Percentiles rank a stretch among this genome's conserved stretches.
Conservation (phyloP, 2,329 filamentous ascomycete species). For the Aspergillus oerlinghausenensis region DNA sequence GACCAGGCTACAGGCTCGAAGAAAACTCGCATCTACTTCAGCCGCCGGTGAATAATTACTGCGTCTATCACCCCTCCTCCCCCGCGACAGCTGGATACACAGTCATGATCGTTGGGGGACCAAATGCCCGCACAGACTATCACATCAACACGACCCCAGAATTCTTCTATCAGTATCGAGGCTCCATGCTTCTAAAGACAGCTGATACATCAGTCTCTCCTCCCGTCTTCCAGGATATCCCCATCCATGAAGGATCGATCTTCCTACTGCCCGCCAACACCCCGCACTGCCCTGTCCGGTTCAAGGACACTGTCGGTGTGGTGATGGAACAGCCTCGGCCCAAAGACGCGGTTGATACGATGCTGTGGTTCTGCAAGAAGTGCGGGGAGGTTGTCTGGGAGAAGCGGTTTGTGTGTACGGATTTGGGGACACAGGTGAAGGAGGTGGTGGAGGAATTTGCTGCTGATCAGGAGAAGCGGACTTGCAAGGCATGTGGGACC, state of each 20-base stretch:
- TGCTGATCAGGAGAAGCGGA: conserved; percentile 63
- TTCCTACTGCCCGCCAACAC: conserved; percentile 90
- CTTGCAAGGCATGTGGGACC: conserved; percentile 70
- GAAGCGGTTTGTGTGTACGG: conserved; percentile 78
- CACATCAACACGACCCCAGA: conserved; percentile 96
- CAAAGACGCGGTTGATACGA: conserved; percentile 63
- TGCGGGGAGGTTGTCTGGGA: conserved; percentile 77
- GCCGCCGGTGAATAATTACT: conserved; percentile 96
- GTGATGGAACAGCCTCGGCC: conserved; percentile 85
- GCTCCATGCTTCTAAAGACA: conserved; percentile 88
- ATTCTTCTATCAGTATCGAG: conserved; percentile 97
- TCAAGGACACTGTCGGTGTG: conserved; percentile 87
- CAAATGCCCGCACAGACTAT: conserved; percentile 94
- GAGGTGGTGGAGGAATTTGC: conserved; percentile 79
- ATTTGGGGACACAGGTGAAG: conserved; percentile 93
- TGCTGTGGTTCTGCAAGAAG: conserved; percentile 83
- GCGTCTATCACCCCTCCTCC: conserved; percentile 69
- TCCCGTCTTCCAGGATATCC: conserved; percentile 69
- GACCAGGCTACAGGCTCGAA: conserved; percentile 61
- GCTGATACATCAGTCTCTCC: conserved; percentile 60
- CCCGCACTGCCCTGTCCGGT: conserved; percentile 93
- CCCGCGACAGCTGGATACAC: conserved; percentile 87
- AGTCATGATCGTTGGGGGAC: conserved; percentile 86
- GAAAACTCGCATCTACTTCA: conserved; percentile 88
- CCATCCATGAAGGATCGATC: conserved; percentile 89